phyloP scores from a whole-genome alignment of 1,284 basidiomycete species.

The Sparassis latifolia region DNA sequence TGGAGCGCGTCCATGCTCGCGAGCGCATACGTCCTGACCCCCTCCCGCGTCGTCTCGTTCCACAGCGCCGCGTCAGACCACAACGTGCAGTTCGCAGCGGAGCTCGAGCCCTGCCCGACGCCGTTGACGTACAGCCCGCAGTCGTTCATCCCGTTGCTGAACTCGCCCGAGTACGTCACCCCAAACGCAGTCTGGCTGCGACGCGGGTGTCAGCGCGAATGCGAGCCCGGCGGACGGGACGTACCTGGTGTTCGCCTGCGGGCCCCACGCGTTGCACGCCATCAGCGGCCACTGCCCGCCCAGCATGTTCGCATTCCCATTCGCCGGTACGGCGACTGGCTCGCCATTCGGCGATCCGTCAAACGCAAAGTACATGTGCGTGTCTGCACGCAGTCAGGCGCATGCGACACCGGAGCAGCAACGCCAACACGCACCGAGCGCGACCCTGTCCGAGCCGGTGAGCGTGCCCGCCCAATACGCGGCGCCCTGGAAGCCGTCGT shows the following conservation, averaged over 20 bases:
- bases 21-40: slow-evolving; percentile 49
- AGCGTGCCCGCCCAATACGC: slow-evolving; percentile 43
- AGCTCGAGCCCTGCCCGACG: slow-evolving; percentile 29
- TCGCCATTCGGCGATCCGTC: slow-evolving; percentile 26
- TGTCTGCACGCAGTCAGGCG: slow-evolving; percentile 30
- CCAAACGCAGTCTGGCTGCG: slow-evolving; percentile 39
- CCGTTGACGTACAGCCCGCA: slow-evolving; percentile 42
- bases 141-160: slow-evolving; percentile 41
- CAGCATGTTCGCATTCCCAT: slow-evolving; percentile 23
- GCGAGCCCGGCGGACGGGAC: slow-evolving; percentile 27
- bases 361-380: slow-evolving; percentile 41
- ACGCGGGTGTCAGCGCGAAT: slow-evolving; percentile 35
- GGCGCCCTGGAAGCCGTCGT: slow-evolving; percentile 37
- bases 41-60: slow-evolving; percentile 50
- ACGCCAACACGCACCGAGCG: slow-evolving; percentile 33
- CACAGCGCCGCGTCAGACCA: slow-evolving; percentile 59
- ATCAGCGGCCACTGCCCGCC: slow-evolving; percentile 24
- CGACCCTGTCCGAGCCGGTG: slow-evolving; percentile 48
- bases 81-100: slow-evolving; percentile 46
- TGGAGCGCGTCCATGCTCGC: slow-evolving; percentile 54
- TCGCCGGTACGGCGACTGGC: slow-evolving; percentile 26
- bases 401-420: not conserved
- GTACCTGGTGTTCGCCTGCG: slow-evolving; percentile 41
- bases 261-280: slow-evolving; percentile 47
- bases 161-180: slow-evolving; percentile 47